Conservation (phyloP, 495 filamentous ascomycete species). For the Neurospora tetraspora region DNA sequence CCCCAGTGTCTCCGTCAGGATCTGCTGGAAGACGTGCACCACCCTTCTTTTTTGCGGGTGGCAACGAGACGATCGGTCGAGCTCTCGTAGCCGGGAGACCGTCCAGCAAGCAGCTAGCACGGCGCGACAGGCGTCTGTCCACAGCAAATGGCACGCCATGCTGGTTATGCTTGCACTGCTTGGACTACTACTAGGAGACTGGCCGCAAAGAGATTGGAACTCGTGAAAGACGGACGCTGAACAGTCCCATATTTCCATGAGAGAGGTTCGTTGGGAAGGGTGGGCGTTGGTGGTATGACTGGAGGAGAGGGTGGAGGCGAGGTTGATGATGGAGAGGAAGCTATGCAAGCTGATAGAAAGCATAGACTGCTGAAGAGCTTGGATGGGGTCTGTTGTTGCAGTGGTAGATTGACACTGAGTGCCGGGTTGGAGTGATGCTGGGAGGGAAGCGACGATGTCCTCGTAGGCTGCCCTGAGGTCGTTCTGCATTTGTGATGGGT, state of each 20-base stretch:
- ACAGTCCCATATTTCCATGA: slow-evolving; percentile 14
- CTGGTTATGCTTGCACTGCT: background rate
- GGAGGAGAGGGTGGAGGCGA: background rate
- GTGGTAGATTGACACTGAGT: background rate
- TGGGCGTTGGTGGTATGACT: background rate
- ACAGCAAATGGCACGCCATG: slow-evolving; percentile 10
- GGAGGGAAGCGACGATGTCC: slow-evolving; percentile 2
- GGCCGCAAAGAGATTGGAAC: slow-evolving; percentile 10
- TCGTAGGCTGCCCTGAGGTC: slow-evolving; percentile 1
- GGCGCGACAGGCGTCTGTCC: slow-evolving; percentile 9
- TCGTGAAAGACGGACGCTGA: slow-evolving; percentile 10
- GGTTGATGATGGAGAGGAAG: slow-evolving; percentile 6
- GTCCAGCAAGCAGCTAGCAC: slow-evolving; percentile 6
- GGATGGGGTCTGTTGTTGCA: slow-evolving; percentile 1
- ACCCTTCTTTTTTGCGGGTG: slow-evolving; percentile 3
- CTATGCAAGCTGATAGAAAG: slow-evolving; percentile 6
- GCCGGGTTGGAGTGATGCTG: background rate
- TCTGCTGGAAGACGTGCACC: slow-evolving; percentile 4
- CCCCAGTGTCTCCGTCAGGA: slow-evolving; percentile 1
- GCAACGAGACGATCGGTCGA: background rate
- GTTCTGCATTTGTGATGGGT: background rate
- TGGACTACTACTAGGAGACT: background rate
- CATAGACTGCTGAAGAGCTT: slow-evolving; percentile 8
- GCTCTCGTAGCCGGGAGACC: slow-evolving; percentile 1
- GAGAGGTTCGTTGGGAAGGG: background rate